Base-by-base conservation (phyloP, 2,329 filamentous ascomycete species). In the Ambrosiella beaveri region DNA sequence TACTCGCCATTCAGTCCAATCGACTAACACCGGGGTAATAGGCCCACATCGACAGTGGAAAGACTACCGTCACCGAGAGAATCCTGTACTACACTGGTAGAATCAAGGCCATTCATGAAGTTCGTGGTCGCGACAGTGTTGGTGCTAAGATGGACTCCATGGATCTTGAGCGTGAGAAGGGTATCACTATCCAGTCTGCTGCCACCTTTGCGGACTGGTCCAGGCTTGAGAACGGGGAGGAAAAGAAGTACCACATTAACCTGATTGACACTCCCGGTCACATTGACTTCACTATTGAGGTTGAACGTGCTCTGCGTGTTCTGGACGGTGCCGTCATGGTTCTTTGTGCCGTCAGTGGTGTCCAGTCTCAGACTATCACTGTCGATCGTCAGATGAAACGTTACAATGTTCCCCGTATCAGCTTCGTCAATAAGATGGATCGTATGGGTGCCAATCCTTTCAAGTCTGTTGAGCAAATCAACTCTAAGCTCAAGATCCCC, bases 111-210 rank as follows among this genome's bases (percentile, higher is more conserved):
- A 97, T 98, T 66, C 93, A 98, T 75, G 93, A 98, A 73, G 93
- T 98, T 49, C 82, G 93, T 67, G 89, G 89, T 61, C 90, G 91
- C 68, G 93, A 98, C 77, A 81, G 86, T 40, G 89, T 96, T 45
- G 93, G 93, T 63, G 93, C 93, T 61, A 98, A 98, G 76, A 98
- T 98, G 93, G 93, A 98, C 75, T 96, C 90, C 35, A 98, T 98
- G 93, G 93, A 98, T 65, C 77, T 98, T 64, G 93, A 98, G 74
- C 79, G 91, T 65, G 84, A 89, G 63, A 79, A 93, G 63, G 93
- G 93, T 37, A 97, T 98, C 67, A 98, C 93, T 3, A 97, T 98
- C 61, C 93, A 97, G 71, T 97, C 91, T 64, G 93, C 93, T 9
- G 93, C 93, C 27, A 98, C 93, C 0, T 98, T 95, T 70, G 95